A percentile compares a stretch with the other conserved stretches of the same genome.
Evolutionary conservation across 202 grass and related monocot genomes (phyloP).

Genomic region (Cymbopogon flexuosus): DNA sequence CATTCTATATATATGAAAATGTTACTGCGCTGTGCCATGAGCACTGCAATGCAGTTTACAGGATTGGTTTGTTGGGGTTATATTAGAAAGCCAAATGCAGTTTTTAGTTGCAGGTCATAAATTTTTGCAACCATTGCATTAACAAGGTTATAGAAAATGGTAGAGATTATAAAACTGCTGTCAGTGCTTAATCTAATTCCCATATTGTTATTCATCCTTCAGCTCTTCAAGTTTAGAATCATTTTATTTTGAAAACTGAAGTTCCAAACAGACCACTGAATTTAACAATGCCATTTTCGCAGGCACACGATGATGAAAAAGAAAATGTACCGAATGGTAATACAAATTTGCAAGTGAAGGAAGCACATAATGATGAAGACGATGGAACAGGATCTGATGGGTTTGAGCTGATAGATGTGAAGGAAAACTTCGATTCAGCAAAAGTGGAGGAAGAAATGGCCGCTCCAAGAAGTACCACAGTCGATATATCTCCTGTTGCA

Average conservation of each 20-base stretch:
- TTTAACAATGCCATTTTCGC: slow-evolving; percentile 24
- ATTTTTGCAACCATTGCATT: slow-evolving; percentile 21
- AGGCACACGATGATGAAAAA: slow-evolving; percentile 51
- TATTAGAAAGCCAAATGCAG: neutral
- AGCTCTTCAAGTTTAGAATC: slow-evolving; percentile 57
- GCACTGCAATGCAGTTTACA: neutral
- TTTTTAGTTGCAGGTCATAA: neutral
- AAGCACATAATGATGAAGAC: slow-evolving; percentile 61
- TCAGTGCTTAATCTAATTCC: neutral
- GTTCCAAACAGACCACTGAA: slow-evolving; percentile 13
- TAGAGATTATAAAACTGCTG: neutral
- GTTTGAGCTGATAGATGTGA: slow-evolving; percentile 66
- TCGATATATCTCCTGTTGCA: slow-evolving; percentile 2
- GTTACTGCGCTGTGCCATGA: neutral
- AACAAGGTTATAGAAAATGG: neutral
- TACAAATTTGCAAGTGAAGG: slow-evolving; percentile 43
- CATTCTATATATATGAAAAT: neutral
- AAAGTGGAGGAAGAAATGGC: slow-evolving; percentile 39
- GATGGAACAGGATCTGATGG: slow-evolving; percentile 77
- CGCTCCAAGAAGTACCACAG: neutral
- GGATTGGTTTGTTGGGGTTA: neutral
- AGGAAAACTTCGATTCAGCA: slow-evolving; percentile 35
- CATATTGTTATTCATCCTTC: slow-evolving; percentile 31
- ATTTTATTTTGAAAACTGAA: neutral
- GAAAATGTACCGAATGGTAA: slow-evolving; percentile 40